phyloP scores from a whole-genome alignment of 106 monocot species.

The Vanilla planifolia region DNA sequence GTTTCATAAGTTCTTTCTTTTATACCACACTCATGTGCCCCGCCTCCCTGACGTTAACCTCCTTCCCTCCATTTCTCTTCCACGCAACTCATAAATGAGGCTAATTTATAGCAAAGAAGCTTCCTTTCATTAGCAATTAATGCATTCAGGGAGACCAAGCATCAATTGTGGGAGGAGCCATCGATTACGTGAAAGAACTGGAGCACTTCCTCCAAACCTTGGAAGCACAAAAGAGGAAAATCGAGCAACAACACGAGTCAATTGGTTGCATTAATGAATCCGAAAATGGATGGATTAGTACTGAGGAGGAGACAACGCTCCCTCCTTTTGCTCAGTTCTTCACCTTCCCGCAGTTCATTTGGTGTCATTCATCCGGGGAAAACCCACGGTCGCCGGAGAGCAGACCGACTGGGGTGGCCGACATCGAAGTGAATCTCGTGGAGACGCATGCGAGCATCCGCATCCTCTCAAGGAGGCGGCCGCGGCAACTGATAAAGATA shows the following conservation, averaged over 20 bases:
- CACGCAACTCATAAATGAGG: slow-evolving; percentile 16
- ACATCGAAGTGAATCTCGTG: slow-evolving; percentile 72
- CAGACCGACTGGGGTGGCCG: slow-evolving; percentile 37
- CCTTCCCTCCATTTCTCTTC: too few relatives aligned
- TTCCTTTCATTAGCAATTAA: neutral
- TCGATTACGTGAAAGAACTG: slow-evolving; percentile 92
- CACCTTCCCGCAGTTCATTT: slow-evolving; percentile 67
- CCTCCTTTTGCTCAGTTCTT: slow-evolving; percentile 90
- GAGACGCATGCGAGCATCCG: slow-evolving; percentile 74
- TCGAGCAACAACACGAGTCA: slow-evolving; percentile 19
- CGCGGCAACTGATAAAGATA: slow-evolving; percentile 74
- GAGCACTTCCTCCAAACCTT: slow-evolving; percentile 89
- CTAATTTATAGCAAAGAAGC: too few relatives aligned
- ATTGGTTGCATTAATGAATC: neutral
- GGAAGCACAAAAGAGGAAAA: slow-evolving; percentile 64
- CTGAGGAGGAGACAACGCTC: neutral
- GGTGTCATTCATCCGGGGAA: slow-evolving; percentile 49
- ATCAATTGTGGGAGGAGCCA: slow-evolving; percentile 93
- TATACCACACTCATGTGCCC: too few relatives aligned
- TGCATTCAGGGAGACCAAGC: slow-evolving; percentile 85
- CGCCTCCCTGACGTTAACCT: too few relatives aligned
- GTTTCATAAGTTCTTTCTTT: neutral
- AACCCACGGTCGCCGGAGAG: slow-evolving; percentile 25
- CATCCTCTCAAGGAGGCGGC: slow-evolving; percentile 44
- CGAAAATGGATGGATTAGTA: too few relatives aligned